Evolutionary conservation across 2,329 filamentous ascomycete species (phyloP).

Genomic region (Claviceps maximensis): DNA sequence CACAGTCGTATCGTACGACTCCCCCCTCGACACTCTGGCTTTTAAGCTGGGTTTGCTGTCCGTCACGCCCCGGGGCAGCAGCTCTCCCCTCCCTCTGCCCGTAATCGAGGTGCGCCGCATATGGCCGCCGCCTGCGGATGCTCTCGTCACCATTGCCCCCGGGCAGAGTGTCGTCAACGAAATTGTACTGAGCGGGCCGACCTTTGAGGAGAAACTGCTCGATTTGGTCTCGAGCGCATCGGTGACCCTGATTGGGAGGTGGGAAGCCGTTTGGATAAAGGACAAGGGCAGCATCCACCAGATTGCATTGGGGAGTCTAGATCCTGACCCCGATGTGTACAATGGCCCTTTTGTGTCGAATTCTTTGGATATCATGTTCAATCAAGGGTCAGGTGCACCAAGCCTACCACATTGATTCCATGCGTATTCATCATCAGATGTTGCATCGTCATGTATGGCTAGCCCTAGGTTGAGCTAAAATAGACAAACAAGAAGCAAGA

Average conservation of each 20-base stretch:
- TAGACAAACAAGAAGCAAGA: no score
- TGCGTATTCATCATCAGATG: no score
- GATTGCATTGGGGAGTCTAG: not conserved
- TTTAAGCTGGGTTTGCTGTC: constrained; percentile 28
- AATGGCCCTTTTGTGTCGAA: not conserved
- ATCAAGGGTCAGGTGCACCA: not conserved
- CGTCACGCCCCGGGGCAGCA: constrained; percentile 23
- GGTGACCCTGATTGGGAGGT: not conserved
- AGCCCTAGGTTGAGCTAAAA: no score
- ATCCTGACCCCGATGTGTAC: not conserved
- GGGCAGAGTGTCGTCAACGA: constrained; percentile 11
- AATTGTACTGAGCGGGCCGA: not conserved
- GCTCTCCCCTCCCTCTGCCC: constrained; percentile 22
- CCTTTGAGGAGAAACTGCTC: not conserved
- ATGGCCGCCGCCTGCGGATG: constrained; percentile 26
- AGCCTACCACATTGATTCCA: no score
- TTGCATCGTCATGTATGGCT: not conserved
- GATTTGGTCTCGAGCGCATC: not conserved
- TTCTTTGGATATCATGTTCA: not conserved
- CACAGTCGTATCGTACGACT: constrained; percentile 29
- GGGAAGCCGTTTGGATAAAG: constrained; percentile 1
- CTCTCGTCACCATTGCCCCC: not conserved
- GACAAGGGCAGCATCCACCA: not conserved
- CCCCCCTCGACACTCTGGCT: constrained; percentile 30
- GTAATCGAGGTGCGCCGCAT: constrained; percentile 24